Conservation (phyloP, 352 stramenopile species). For the Blastocystis sp. region DNA sequence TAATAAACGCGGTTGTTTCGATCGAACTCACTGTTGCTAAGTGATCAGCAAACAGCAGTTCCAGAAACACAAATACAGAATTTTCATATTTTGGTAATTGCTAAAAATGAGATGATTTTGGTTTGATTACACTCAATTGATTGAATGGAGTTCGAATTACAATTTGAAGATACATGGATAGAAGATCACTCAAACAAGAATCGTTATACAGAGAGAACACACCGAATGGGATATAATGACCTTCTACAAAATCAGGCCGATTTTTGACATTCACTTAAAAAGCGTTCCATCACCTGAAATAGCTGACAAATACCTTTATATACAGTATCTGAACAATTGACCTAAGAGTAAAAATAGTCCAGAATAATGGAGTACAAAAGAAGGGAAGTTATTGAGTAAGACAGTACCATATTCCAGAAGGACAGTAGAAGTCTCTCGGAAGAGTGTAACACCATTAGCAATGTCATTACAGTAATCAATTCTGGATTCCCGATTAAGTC, state of each 20-base stretch:
- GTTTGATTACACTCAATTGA: neutral
- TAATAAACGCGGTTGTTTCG: slow-evolving; percentile 22
- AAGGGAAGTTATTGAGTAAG: slow-evolving; percentile 12
- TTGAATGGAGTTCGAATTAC: slow-evolving; percentile 57
- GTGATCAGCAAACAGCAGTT: slow-evolving; percentile 40
- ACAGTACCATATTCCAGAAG: slow-evolving; percentile 33
- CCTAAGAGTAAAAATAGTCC: neutral
- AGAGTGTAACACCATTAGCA: slow-evolving; percentile 33
- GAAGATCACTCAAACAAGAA: slow-evolving; percentile 5
- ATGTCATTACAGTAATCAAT: slow-evolving; percentile 57
- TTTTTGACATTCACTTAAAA: neutral
- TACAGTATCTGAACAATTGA: slow-evolving; percentile 23
- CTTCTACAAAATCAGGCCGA: neutral
- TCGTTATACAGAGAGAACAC: slow-evolving; percentile 51
- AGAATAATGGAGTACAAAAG: neutral
- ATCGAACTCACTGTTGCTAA: slow-evolving; percentile 32
- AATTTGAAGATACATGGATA: slow-evolving; percentile 28
- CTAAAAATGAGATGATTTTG: neutral
- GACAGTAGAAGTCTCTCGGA: slow-evolving; percentile 7
- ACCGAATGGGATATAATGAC: slow-evolving; percentile 45
- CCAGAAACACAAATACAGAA: slow-evolving; percentile 46
- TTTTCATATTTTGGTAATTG: slow-evolving; percentile 52
- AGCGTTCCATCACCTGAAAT: slow-evolving; percentile 46
- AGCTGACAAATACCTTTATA: slow-evolving; percentile 59
- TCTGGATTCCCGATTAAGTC: slow-evolving; percentile 39